These are phyloP conservation scores for Prosopis cineraria DNA, from an alignment of 306 rosid species.

Conservation along the genomic window DNA sequence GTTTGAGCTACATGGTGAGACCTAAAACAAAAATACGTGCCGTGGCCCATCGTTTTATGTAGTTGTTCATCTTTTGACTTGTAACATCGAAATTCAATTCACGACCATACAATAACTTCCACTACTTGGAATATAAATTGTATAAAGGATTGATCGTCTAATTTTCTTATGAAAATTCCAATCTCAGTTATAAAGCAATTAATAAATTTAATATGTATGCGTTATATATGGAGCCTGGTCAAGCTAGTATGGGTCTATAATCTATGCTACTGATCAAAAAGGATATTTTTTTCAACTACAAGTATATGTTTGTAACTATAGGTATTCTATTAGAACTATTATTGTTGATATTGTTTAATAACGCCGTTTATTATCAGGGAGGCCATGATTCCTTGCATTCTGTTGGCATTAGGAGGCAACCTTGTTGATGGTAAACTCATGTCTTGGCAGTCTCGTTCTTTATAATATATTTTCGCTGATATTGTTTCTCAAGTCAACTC, in stretches of 20 bases:
- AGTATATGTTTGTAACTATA: neutral
- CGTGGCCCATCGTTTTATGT: neutral
- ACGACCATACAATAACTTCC: neutral
- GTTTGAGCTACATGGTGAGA: neutral
- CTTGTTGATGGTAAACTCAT: slow-evolving; percentile 82
- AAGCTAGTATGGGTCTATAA: neutral
- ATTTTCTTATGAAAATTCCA: neutral
- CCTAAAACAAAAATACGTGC: neutral
- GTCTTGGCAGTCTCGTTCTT: neutral
- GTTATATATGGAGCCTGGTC: slow-evolving; percentile 9
- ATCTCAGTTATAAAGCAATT: neutral
- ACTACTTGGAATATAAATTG: neutral
- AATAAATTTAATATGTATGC: slow-evolving; percentile 19
- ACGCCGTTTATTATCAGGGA: slow-evolving; percentile 66
- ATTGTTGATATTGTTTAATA: slow-evolving; percentile 31
- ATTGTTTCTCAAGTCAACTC: neutral
- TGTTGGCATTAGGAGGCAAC: slow-evolving; percentile 96
- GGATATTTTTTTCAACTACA: neutral
- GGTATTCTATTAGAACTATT: slow-evolving; percentile 15
- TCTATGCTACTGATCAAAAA: neutral
- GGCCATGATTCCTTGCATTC: slow-evolving; percentile 99
- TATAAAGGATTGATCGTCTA: neutral
- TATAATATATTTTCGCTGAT: neutral
- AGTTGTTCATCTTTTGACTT: neutral
- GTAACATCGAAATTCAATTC: slow-evolving; percentile 8